A percentile compares a stretch with the other conserved stretches of the same genome.
Conservation (phyloP, 805 yeast species). For the Ogataea henricii region DNA sequence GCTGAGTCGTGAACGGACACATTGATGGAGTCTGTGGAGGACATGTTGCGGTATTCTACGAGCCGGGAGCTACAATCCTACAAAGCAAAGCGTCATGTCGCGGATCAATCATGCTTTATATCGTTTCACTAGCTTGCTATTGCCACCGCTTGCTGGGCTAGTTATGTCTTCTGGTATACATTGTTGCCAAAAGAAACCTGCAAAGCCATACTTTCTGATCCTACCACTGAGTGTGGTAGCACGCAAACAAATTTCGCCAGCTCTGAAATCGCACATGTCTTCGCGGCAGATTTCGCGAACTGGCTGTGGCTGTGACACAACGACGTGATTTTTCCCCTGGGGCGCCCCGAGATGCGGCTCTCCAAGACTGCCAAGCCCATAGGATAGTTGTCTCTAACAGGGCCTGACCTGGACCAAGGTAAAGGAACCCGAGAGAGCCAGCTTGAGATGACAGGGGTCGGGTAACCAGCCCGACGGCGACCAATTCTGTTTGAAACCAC, state of each 20-base stretch:
- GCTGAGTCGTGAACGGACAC: neutral
- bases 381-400: too few species aligned
- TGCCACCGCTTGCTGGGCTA: too few species aligned
- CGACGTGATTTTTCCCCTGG: neutral
- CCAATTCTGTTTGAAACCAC: too few species aligned
- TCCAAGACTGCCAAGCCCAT: too few species aligned
- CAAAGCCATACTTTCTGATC: neutral
- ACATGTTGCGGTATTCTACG: neutral
- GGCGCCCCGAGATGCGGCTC: too few species aligned
- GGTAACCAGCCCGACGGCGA: too few species aligned
- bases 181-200: neutral
- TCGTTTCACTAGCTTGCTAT: too few species aligned
- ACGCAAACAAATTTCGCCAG: neutral
- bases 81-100: neutral
- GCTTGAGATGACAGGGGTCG: too few species aligned
- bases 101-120: neutral
- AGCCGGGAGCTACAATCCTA: too few species aligned
- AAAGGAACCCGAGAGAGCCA: too few species aligned
- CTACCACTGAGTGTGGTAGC: neutral
- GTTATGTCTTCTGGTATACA: too few species aligned
- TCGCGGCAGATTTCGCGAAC: neutral
- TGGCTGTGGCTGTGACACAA: conserved; percentile 1
- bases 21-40: neutral
- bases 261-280: neutral
- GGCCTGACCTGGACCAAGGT: too few species aligned